Evolutionary conservation across 371 early-diverging fungal genomes (phyloP), one percentile per base, ranked within the genome.

Genomic region (Mortierella sp.): DNA sequence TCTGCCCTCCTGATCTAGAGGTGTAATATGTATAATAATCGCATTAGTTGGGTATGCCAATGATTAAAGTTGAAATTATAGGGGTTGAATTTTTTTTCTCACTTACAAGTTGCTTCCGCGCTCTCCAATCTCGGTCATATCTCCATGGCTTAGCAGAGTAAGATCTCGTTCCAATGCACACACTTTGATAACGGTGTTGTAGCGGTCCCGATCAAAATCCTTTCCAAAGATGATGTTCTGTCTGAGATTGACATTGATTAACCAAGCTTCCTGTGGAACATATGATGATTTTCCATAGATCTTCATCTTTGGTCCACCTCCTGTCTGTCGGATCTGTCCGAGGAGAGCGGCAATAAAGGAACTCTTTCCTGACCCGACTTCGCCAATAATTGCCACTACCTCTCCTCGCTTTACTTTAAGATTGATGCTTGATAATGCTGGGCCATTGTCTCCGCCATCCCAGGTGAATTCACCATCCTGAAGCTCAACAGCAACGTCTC

Each of bases 151-250:
- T 61, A 95, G 82, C 13, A 84, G 83, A 35, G 87, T 83, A 1
- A 94, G 61, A 70, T 94, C 94, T 3, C 85, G 63, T 1, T 66
- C 70, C 22, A 94, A 74, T 1, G 88, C 90, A 32, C 88, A 87
- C 8, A 68, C 75, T 7, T 66, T 49, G 40, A 93, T 45, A 6
- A 83, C 84, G 29, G 60, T 55, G 10, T 63, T 28, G 64, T 89
- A 93, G 2, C 86, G 79, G 7, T 64, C 74, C 28, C 75, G 61
- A 32, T 89, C 82, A 56, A 77, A 85, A 2, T 35, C 49, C 1
- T 64, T 42, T 22, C 93, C 92, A 81, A 92, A 90, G 32, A 89
- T 35, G 37, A 92, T 86, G 76, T 92, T 92, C 61, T 87, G 87
- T 42, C 81, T 68, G 15, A 92, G 43, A 4, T 91, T 83, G 43